Base-by-base conservation (phyloP, 495 filamentous ascomycete species). In the Cetradonia linearis region DNA sequence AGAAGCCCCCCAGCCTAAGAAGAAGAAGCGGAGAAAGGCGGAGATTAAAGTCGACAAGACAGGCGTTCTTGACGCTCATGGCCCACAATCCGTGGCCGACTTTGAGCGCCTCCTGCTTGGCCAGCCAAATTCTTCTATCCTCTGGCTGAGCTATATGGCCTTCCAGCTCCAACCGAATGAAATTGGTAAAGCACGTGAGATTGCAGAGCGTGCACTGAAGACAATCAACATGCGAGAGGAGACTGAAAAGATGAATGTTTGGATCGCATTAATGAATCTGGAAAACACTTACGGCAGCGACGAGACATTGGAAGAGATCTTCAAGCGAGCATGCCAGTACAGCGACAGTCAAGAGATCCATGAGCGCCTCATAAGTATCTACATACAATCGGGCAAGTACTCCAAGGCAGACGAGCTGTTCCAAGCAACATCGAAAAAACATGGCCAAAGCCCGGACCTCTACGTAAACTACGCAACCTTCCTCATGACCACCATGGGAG, bases 121-220 rank as follows among this genome's bases (percentile, higher is more conserved):
- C 58, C 87, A 95, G 67, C 90, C 93, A 2, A 87, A 97, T 69
- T 88, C 86, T 9, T 94, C 93, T 1, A 73, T 84, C 49, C 77
- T 97, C 28, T 98, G 93, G 93, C 86, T 95, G 55, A 80, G 86
- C 63, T 98, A 96, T 74, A 95, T 97, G 86, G 91, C 91, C 25
- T 95, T 95, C 77, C 89, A 97, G 72, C 82, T 96, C 68, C 86
- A 95, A 70, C 77, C 95, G 56, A 87, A 87, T 71, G 93, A 97
- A 67, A 73, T 92, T 31, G 81, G 83, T 42, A 91, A 87, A 70
- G 90, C 93, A 9, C 82, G 93, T 54, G 83, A 91, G 58, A 84
- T 95, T 63, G 91, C 88, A 28, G 86, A 95, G 71, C 86, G 93
- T 60, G 93, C 93, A 14, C 77, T 96, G 58, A 83, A 85, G 65